These are phyloP conservation scores for Quercus ilex DNA, from an alignment of 306 rosid species.

Conservation along the genomic window DNA sequence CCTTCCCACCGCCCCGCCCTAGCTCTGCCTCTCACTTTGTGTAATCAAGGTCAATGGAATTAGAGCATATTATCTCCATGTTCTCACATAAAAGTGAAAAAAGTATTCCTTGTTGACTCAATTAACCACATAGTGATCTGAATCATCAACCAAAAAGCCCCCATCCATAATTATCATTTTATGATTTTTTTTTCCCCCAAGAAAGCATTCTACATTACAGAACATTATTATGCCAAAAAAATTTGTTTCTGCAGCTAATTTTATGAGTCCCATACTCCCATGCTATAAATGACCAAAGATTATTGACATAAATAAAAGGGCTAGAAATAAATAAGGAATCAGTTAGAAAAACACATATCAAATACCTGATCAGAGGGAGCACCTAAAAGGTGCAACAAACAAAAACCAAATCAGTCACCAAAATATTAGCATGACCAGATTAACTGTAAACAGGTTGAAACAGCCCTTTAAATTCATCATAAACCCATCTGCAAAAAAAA, in stretches of 20 bases:
- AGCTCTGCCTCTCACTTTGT: neutral
- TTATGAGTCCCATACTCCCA: neutral
- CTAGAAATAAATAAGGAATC: neutral
- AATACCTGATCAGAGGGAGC: constrained; percentile 21
- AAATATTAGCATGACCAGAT: constrained; percentile 23
- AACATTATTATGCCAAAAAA: neutral
- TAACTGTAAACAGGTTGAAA: constrained; percentile 59
- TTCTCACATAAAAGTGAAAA: neutral
- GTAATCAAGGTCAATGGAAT: neutral
- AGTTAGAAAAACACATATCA: neutral
- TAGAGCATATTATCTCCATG: neutral
- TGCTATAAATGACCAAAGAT: neutral
- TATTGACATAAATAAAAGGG: neutral
- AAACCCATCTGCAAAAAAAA: constrained; percentile 65
- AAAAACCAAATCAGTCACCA: constrained; percentile 13
- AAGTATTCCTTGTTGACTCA: neutral
- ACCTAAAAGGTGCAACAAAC: constrained; percentile 27
- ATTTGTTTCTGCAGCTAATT: neutral
- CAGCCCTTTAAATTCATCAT: constrained; percentile 63
- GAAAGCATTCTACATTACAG: neutral
- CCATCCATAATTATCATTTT: neutral
- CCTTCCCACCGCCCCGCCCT: neutral
- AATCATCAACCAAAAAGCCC: neutral
- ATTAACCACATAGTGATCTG: neutral
- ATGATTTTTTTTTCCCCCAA: neutral